Evolutionary conservation across 768 basidiomycete species (phyloP).

Genomic region (Dendrothele bispora): DNA sequence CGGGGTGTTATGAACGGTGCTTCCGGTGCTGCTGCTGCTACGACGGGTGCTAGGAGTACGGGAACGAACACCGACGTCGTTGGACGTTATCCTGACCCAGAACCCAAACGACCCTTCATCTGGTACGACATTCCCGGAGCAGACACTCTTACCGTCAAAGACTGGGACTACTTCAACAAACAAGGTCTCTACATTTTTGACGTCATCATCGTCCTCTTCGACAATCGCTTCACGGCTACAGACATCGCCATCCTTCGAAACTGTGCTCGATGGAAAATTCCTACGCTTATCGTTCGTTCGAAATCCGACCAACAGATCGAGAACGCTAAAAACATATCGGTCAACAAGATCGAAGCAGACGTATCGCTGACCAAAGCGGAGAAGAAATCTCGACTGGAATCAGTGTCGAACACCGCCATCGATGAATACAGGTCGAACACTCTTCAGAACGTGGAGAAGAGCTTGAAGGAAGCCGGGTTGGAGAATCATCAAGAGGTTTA

Average conservation of each 20-base stretch:
- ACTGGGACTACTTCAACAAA: constrained; percentile 34
- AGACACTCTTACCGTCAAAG: constrained; percentile 27
- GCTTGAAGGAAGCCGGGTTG: constrained; percentile 2
- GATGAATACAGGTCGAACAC: background rate
- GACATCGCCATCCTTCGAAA: constrained; percentile 31
- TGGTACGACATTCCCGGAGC: constrained; percentile 41
- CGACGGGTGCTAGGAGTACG: constrained; percentile 26
- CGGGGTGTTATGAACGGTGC: constrained; percentile 27
- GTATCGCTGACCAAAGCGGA: too few relatives aligned
- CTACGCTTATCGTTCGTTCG: constrained; percentile 34
- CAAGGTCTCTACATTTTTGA: constrained; percentile 38
- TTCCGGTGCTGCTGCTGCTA: constrained; percentile 22
- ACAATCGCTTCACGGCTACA: constrained; percentile 32
- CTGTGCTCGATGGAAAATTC: constrained; percentile 29
- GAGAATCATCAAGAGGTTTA: constrained; percentile 1
- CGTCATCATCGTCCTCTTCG: constrained; percentile 30
- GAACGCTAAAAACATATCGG: background rate
- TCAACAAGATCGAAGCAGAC: background rate
- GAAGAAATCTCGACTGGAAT: background rate
- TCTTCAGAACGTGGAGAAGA: constrained; percentile 1
- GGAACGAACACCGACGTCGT: constrained; percentile 28
- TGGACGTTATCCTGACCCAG: constrained; percentile 24
- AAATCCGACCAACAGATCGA: constrained; percentile 26
- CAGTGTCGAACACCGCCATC: background rate
- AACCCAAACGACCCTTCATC: constrained; percentile 19